These are phyloP conservation scores for Lichtheimia ramosa DNA, from an alignment of 371 early-diverging fungal genomes.

Conservation along the genomic window DNA sequence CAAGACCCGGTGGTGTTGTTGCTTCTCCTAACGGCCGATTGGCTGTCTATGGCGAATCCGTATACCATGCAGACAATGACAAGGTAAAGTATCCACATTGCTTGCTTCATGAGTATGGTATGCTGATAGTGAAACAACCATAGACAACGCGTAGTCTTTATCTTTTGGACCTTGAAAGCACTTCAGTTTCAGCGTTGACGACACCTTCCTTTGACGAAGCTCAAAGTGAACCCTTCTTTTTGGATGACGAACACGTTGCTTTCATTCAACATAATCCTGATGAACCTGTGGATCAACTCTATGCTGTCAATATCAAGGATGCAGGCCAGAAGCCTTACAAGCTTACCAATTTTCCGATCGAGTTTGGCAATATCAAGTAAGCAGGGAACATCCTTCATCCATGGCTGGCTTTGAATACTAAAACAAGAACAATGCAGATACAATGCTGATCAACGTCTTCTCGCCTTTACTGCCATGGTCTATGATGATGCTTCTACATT, in stretches of 20 bases:
- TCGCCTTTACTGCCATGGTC: conserved; percentile 60
- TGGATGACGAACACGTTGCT: conserved; percentile 52
- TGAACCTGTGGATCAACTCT: conserved; percentile 36
- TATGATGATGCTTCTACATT: conserved; percentile 44
- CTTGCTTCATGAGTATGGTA: neutral
- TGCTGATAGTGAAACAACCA: neutral
- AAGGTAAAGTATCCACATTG: conserved; percentile 25
- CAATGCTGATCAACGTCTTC: conserved; percentile 35
- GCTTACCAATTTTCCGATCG: conserved; percentile 52
- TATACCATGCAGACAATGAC: conserved; percentile 43
- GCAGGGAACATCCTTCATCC: neutral
- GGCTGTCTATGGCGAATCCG: conserved; percentile 55
- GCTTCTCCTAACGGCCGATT: conserved; percentile 48
- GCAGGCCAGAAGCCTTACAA: conserved; percentile 36
- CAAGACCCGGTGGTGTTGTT: conserved; percentile 46
- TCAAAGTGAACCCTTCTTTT: conserved; percentile 55
- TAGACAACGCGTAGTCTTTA: conserved; percentile 48
- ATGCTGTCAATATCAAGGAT: conserved; percentile 34
- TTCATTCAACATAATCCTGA: conserved; percentile 37
- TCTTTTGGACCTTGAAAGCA: conserved; percentile 35
- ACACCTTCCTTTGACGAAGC: conserved; percentile 33
- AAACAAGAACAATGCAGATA: conserved; percentile 13
- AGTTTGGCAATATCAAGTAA: conserved; percentile 43
- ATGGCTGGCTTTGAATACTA: neutral
- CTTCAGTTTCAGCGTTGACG: conserved; percentile 37